Evolutionary conservation across 106 monocot species (phyloP).

Genomic region (Iris macrosiphon): DNA sequence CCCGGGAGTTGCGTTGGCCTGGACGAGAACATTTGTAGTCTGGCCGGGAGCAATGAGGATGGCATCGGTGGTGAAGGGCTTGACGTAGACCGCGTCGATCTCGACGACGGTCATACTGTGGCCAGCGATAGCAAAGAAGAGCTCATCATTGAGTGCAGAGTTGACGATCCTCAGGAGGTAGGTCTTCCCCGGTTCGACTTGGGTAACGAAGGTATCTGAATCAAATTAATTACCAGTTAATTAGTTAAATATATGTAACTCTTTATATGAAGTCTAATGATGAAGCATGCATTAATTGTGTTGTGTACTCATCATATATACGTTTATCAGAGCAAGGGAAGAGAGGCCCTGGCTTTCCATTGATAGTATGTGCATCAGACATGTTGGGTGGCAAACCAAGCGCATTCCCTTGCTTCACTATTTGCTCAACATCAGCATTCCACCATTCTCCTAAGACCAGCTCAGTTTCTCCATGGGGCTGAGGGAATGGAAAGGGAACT

Average conservation of each 20-base stretch:
- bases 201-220: slow-evolving; percentile 19
- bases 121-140: slow-evolving; percentile 30
- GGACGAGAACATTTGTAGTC: slow-evolving; percentile 21
- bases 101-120: slow-evolving; percentile 27
- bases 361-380: slow-evolving; percentile 47
- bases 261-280: background rate
- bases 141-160: slow-evolving; percentile 29
- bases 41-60: slow-evolving; percentile 25
- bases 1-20: slow-evolving; percentile 8
- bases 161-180: slow-evolving; percentile 30
- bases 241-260: background rate
- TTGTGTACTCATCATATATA: background rate
- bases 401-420: slow-evolving; percentile 25
- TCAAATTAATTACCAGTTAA: background rate
- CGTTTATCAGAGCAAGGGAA: slow-evolving; percentile 38
- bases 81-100: slow-evolving; percentile 22
- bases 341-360: slow-evolving; percentile 45
- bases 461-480: slow-evolving; percentile 9
- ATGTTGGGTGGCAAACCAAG: slow-evolving; percentile 32
- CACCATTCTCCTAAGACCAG: slow-evolving; percentile 43
- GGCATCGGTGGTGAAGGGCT: slow-evolving; percentile 19
- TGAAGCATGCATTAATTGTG: too few relatives aligned
- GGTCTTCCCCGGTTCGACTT: slow-evolving; percentile 19
- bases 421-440: slow-evolving; percentile 21
- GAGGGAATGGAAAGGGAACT: slow-evolving; percentile 16